Base-by-base conservation (phyloP, 169 alveolate genomes). In the Eimeria maxima region DNA sequence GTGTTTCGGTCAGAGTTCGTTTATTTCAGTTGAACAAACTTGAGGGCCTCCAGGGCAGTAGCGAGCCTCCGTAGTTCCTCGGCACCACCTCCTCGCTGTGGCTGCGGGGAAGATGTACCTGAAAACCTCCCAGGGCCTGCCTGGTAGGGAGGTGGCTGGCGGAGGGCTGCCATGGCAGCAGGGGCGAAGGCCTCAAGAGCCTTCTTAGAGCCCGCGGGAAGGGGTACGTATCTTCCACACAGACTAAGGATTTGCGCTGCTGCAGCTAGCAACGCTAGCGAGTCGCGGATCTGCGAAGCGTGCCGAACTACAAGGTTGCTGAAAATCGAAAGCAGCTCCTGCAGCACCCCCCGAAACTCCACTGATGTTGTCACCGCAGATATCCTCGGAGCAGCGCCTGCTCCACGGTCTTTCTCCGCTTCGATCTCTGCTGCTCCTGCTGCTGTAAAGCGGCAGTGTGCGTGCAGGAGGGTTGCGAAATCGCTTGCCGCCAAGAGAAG, bases 391-490 rank as follows among this genome's bases (percentile, higher is more conserved):
- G 78, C 27, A 69, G 29, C 18, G 29, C 60, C 60, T 53, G 60
- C 60, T 14, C 69, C 74, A 0, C 1, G 42, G 74, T 18, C 74
- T 38, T 6, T n/a, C 74, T 16, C 84, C 83, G 1, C 83, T 38
- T 33, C 57, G 29, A 24, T 18, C 29, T 22, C 55, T 33, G 27
- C 55, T 16, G 45, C 60, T 65, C 42, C 74, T 65, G 74, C 74
- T 65, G 74, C 42, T 24, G 74, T n/a, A 11, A 45, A 84, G 57
- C 24, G n/a, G 76, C 92, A 84, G 76, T 84, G 92, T 53, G 92
- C 92, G 29, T 84, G 92, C 76, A 84, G 92, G 78, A 84, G 76
- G 57, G 92, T 42, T 53, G 92, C 92, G 33, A 84, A 84, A 44
- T 84, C 92, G 78, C 92, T 55, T 11, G 92, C 16, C 16, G 78